These are phyloP conservation scores for Ananas comosus DNA, from an alignment of 176 grass and related monocot genomes.

Conservation along the genomic window DNA sequence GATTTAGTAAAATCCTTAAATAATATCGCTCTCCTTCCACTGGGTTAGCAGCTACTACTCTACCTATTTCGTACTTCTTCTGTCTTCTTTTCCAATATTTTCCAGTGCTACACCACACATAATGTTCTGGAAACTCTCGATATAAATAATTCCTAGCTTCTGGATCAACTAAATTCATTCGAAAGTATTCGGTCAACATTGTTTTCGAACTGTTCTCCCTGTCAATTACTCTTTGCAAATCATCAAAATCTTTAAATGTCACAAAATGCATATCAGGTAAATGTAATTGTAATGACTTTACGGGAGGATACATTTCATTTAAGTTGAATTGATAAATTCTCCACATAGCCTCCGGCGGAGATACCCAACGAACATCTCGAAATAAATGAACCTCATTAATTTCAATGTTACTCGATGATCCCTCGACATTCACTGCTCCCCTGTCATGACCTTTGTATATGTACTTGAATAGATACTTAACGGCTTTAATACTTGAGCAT, in stretches of 20 bases:
- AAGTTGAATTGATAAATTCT: not conserved
- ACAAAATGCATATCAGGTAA: conserved; percentile 1
- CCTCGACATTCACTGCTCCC: not conserved
- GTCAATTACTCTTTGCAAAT: not conserved
- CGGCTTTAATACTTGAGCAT: conserved; percentile 14
- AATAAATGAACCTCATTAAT: not conserved
- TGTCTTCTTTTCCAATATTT: too few species aligned
- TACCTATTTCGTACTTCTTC: not conserved
- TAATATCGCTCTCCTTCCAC: conserved; percentile 9
- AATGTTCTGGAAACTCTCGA: too few species aligned
- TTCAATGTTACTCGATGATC: not conserved
- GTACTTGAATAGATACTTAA: conserved; percentile 26
- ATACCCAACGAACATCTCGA: conserved; percentile 14
- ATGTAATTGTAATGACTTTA: conserved; percentile 6
- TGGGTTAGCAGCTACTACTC: not conserved
- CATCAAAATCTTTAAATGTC: not conserved
- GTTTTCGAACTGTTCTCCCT: too few species aligned
- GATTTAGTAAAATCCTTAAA: conserved; percentile 2
- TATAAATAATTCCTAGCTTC: too few species aligned
- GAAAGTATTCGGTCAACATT: too few species aligned
- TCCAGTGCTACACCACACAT: too few species aligned
- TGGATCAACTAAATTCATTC: too few species aligned
- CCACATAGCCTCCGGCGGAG: conserved; percentile 9
- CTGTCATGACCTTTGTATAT: conserved; percentile 16
- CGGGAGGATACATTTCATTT: conserved; percentile 9